phyloP scores from a whole-genome alignment of 352 stramenopile genomes.

The Phytophthora fragariae region DNA sequence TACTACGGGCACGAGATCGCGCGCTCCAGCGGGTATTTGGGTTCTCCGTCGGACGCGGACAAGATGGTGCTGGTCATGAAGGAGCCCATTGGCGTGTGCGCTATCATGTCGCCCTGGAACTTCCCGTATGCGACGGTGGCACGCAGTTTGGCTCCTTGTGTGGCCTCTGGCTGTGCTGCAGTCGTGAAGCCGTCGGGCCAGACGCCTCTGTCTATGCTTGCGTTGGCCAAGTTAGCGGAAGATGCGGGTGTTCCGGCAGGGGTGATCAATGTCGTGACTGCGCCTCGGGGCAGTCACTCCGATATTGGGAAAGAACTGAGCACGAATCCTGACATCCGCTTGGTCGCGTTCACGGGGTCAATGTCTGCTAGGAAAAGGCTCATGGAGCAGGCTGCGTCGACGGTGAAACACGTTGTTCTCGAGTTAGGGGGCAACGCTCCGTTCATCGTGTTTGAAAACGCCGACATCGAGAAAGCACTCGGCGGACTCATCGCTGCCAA shows the following conservation, averaged over 20 bases:
- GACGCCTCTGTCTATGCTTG: slow-evolving; percentile 95
- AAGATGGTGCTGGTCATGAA: slow-evolving; percentile 76
- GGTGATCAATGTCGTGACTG: slow-evolving; percentile 91
- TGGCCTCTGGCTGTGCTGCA: slow-evolving; percentile 93
- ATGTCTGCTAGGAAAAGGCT: slow-evolving; percentile 70
- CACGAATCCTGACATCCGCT: slow-evolving; percentile 65
- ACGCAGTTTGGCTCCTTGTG: slow-evolving; percentile 92
- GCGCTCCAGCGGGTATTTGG: slow-evolving; percentile 75
- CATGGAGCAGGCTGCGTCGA: slow-evolving; percentile 62
- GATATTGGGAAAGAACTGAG: slow-evolving; percentile 77
- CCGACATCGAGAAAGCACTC: slow-evolving; percentile 71
- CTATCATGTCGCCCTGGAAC: slow-evolving; percentile 98
- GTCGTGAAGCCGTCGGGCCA: slow-evolving; percentile 97
- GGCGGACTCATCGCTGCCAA: slow-evolving; percentile 78
- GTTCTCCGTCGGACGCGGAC: slow-evolving; percentile 50
- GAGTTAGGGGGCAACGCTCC: slow-evolving; percentile 92
- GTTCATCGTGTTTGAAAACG: slow-evolving; percentile 92
- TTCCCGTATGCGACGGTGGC: slow-evolving; percentile 98
- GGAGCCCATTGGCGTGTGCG: slow-evolving; percentile 94
- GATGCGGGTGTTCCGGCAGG: slow-evolving; percentile 80
- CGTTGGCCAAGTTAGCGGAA: slow-evolving; percentile 86
- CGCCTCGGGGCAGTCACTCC: slow-evolving; percentile 50
- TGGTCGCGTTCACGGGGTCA: slow-evolving; percentile 88
- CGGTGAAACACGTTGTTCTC: slow-evolving; percentile 73
- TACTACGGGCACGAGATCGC: slow-evolving; percentile 95